Base-by-base conservation (phyloP, 2,329 filamentous ascomycete species). In the Atkinsonella hypoxylon region DNA sequence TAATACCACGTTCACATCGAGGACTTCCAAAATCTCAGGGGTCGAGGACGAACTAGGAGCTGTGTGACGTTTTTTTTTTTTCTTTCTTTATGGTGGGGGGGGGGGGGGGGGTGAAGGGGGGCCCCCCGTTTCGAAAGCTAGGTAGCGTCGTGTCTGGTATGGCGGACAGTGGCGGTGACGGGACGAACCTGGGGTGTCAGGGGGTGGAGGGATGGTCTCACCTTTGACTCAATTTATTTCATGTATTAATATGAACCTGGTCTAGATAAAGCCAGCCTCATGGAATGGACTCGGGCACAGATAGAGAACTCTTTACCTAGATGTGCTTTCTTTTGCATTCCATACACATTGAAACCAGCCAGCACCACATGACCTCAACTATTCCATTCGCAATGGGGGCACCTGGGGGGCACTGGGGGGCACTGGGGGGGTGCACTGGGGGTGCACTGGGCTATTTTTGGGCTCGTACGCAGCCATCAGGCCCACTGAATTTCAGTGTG, bases 1-100 rank as follows among this genome's bases (percentile, higher is more conserved):
- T 26, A 26, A 44, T 53, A 49, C 54, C 58, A 58, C 55, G 59
- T 55, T 59, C 58, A 53, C 61, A 61, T 62, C 59, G 59, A 55
- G 56, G 49, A 49, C 45, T 46, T 47, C 17, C 26, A 41, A 34
- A 50, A 47, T 41, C 47, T 54, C 42, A 58, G 54, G 45, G 50
- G 54, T 44, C 52, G 54, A 49, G 56, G 61, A 57, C 53, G 15
- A 53, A 42, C 34, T 42, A 18, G 47, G 13, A 34, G 47, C n/a
- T 30, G 34, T 42, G 40, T 51, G 46, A 51, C 46, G 41, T 51
- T 41, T 45, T 31, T 47, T 42, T 26, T 41, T 31, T 50, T 43
- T 43, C 20, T 36, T 32, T 2, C 8, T 26, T 26, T 8, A 7
- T 26, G 34, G 34, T 36, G 34, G 34, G 34, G 34, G 34, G 18